Conservation (phyloP, 225 moss, liverwort and hornwort genomes). For the Antitrichia curtipendula region DNA sequence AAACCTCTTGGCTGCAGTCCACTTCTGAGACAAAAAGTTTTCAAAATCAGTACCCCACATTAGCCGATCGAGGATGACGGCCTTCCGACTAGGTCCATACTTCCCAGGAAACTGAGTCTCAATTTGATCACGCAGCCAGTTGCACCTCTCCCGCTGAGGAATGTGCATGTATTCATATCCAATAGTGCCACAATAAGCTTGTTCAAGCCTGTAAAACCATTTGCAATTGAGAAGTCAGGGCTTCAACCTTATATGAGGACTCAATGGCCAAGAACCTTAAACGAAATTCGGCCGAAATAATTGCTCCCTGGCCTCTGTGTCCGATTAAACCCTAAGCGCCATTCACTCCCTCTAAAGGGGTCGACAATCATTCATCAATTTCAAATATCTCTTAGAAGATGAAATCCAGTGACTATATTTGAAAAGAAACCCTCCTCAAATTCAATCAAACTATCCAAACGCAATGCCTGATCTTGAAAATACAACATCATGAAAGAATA, state of each 20-base stretch:
- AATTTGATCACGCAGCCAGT: slow-evolving; percentile 86
- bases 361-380: not conserved
- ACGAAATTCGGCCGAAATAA: not conserved
- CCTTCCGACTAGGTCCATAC: slow-evolving; percentile 44
- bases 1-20: slow-evolving; percentile 98
- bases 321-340: not conserved
- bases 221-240: not conserved
- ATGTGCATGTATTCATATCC: slow-evolving; percentile 99
- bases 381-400: not conserved
- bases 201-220: slow-evolving; percentile 47
- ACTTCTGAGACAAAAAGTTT: slow-evolving; percentile 93
- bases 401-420: no score
- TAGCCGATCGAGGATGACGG: slow-evolving; percentile 78
- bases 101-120: slow-evolving; percentile 52
- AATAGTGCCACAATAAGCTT: slow-evolving; percentile 81
- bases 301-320: not conserved
- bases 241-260: not conserved
- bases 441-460: not conserved
- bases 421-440: not conserved
- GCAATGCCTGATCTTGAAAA: not conserved
- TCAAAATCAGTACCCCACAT: slow-evolving; percentile 91
- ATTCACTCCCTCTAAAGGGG: not conserved
- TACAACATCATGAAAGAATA: not conserved
- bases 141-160: slow-evolving; percentile 77
- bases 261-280: not conserved